Base-by-base conservation (phyloP, 805 yeast genomes). In the Metschnikowia lachancei region DNA sequence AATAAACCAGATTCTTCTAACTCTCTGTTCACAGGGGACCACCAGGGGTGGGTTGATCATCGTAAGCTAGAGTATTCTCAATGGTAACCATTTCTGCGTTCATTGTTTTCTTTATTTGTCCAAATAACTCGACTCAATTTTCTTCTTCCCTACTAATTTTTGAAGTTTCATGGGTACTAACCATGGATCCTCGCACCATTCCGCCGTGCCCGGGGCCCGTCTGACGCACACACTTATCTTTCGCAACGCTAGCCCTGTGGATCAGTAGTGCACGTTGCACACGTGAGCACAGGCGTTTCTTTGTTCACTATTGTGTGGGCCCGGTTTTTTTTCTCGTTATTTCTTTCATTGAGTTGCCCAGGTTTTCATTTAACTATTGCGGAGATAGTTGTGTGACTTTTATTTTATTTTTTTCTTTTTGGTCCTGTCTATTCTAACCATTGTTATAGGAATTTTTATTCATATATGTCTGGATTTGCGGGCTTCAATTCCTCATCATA, bases 381-480 rank as follows among this genome's bases (percentile, higher is more conserved):
- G 40, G 32, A 26, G n/a, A 33, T 10, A 36, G 38, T 36, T 36
- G 38, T 24, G 32, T 26, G 32, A 24, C 16, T 16, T 14, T 37
- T 19, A 14, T 30, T 30, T n/a, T n/a, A n/a, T n/a, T n/a, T n/a
- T n/a, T n/a, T n/a, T n/a, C n/a, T n/a, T n/a, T n/a, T n/a, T n/a
- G n/a, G n/a, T n/a, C 31, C 29, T 22, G 22, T 17, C 31, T 24
- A 9, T 3, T 14, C 29, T 16, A 30, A 37, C 40, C 31, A 26
- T 26, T 26, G 32, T 37, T 19, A 13, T 18, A 8, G 9, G 40
- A 26, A 26, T 13, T 37, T 13, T 37, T 22, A 26, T 37, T 37
- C 13, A 16, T 37, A 37, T 36, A 36, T 36, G 38, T 36, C n/a
- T 20, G 26, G 38, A 22, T 20, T 36, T 36, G 38, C 38, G 38